These are phyloP conservation scores for Penicillium ucsense DNA, from an alignment of 495 filamentous ascomycete genomes.

Conservation along the genomic window DNA sequence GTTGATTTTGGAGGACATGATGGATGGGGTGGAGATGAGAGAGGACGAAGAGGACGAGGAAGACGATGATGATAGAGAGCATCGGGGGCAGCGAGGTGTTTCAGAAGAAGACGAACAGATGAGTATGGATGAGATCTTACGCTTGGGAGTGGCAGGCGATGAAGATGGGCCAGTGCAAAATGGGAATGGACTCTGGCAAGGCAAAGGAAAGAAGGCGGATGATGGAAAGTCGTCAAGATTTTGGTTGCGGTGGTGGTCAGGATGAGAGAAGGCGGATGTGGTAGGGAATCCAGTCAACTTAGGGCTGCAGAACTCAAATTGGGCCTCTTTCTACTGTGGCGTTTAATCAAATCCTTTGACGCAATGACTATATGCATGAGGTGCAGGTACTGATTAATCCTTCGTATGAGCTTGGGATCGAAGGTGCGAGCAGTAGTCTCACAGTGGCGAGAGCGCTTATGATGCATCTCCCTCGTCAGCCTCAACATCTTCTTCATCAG, in stretches of 20 bases:
- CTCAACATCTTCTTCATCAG: constrained; percentile 3
- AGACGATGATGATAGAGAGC: background rate
- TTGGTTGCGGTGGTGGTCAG: constrained; percentile 31
- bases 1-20: constrained; percentile 75
- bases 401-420: no score
- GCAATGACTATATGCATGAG: no score
- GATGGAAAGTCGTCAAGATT: constrained; percentile 2
- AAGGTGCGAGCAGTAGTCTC: no score
- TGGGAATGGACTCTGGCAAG: constrained; percentile 4
- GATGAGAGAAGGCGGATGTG: no score
- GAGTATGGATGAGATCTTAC: constrained; percentile 1
- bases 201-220: constrained; percentile 6
- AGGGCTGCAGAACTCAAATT: no score
- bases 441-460: background rate
- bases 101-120: background rate
- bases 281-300: no score
- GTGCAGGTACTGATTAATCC: no score
- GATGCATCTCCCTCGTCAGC: background rate
- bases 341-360: no score
- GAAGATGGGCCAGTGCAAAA: constrained; percentile 6
- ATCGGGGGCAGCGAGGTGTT: background rate
- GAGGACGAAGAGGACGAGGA: background rate
- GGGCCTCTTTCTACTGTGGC: no score
- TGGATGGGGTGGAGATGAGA: constrained; percentile 49
- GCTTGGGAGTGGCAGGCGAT: background rate